Evolutionary conservation across 2,329 filamentous ascomycete genomes (phyloP), one percentile per base, ranked within the genome.

Genomic region (Tolypocladium guangdongense): DNA sequence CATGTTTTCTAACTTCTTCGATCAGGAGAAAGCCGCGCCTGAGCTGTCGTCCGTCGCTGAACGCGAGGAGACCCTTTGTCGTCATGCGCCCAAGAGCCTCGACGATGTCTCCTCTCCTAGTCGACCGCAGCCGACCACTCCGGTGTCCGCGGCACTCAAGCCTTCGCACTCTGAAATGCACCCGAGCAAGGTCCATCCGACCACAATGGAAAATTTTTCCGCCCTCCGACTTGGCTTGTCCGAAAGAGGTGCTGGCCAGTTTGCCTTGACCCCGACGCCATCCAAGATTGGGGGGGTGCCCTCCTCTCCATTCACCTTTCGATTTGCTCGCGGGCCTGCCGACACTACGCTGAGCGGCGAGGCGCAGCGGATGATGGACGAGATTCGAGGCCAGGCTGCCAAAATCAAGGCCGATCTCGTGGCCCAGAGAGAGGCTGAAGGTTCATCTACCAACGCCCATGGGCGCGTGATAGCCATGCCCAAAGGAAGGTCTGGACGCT

Each of bases 131-230:
- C 71, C 72, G 4, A 64, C 63, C 32, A 86, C 87, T 1, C 90
- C 90, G 6, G 81, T 81, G 39, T 79, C 78, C 16, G 82, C 83
- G 4, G 78, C 83, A 7, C 73, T 86, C 60, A 86, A 87, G 71
- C 87, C 89, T 27, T 75, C 86, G 49, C 78, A 78, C 58, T 82
- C 84, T 55, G 90, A 96, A 67, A 96, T 96, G 91, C 91, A 96
- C 66, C 92, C 92, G 10, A 88, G 87, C 73, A 88, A 87, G 65
- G 81, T 83, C 54, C 89, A 93, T 54, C 78, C 81, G 58, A 91
- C 87, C 24, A 86, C 83, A 57, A 88, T 87, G 52, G 76, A 88
- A 46, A 81, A 86, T 2, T 90, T 93, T 30, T 90, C 90, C 12
- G 90, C 87, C 7, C 76, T 93, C 45, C 82, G 87, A 63, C 78